Conservation (phyloP, 306 rosid genomes). For the Castanospermum australe region DNA sequence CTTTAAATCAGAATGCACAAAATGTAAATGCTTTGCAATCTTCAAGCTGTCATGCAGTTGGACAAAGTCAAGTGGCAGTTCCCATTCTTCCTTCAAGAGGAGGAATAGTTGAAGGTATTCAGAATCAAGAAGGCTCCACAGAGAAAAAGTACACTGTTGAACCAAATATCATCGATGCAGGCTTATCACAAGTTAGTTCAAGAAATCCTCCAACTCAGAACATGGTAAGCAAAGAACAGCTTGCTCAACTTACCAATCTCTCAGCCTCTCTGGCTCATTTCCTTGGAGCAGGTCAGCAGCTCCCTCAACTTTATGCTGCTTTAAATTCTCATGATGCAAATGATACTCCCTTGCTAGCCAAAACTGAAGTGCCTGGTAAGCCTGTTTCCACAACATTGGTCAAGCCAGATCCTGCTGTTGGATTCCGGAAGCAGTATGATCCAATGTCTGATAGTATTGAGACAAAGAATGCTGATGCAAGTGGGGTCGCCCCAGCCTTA, state of each 20-base stretch:
- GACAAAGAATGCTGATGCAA: slow-evolving; percentile 45
- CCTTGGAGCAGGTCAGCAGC: slow-evolving; percentile 73
- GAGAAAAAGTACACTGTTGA: slow-evolving; percentile 45
- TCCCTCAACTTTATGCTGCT: slow-evolving; percentile 79
- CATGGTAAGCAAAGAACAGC: slow-evolving; percentile 60
- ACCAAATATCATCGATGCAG: slow-evolving; percentile 48
- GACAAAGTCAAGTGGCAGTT: slow-evolving; percentile 50
- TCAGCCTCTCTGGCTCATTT: slow-evolving; percentile 85
- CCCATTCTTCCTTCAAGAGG: slow-evolving; percentile 50
- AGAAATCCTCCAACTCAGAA: slow-evolving; percentile 49
- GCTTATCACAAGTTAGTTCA: slow-evolving; percentile 43
- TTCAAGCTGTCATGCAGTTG: slow-evolving; percentile 36
- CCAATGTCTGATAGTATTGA: slow-evolving; percentile 51
- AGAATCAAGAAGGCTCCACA: slow-evolving; percentile 40
- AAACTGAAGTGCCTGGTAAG: slow-evolving; percentile 43
- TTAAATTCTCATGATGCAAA: slow-evolving; percentile 51
- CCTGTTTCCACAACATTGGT: slow-evolving; percentile 44
- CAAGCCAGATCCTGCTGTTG: slow-evolving; percentile 48
- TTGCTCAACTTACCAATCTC: slow-evolving; percentile 58
- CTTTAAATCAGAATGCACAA: slow-evolving; percentile 47
- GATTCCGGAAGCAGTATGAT: slow-evolving; percentile 55
- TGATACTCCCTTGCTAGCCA: slow-evolving; percentile 44
- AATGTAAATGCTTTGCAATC: slow-evolving; percentile 42
- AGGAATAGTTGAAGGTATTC: slow-evolving; percentile 43
- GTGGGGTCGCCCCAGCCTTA: slow-evolving; percentile 33